Percentiles rank a stretch among this genome's conserved stretches.
These are phyloP conservation scores for Olyra latifolia DNA, from an alignment of 176 grass and related monocot genomes.

Conservation along the genomic window DNA sequence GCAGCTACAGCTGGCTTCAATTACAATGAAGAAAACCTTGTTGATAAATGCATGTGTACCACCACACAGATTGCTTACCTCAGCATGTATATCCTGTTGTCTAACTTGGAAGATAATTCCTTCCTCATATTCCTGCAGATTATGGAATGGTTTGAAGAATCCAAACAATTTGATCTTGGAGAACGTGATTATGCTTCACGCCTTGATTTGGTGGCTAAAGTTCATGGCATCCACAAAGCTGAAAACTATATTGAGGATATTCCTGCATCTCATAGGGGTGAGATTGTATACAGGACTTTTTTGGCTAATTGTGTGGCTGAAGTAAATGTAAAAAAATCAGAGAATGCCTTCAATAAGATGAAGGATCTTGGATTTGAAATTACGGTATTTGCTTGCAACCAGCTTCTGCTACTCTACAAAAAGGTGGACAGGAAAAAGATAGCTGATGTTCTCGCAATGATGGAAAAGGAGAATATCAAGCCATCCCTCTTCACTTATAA, in stretches of 20 bases:
- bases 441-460: slow-evolving; percentile 63
- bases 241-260: slow-evolving; percentile 61
- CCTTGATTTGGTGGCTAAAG: slow-evolving; percentile 66
- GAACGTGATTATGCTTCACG: slow-evolving; percentile 64
- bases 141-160: slow-evolving; percentile 59
- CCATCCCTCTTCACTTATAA: slow-evolving; percentile 71
- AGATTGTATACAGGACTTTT: slow-evolving; percentile 69
- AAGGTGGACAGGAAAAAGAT: slow-evolving; percentile 70
- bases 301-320: slow-evolving; percentile 57
- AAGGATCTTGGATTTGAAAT: slow-evolving; percentile 51
- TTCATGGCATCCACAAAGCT: slow-evolving; percentile 52
- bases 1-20: not conserved
- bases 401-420: slow-evolving; percentile 81
- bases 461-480: slow-evolving; percentile 75
- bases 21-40: slow-evolving; percentile 4
- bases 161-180: slow-evolving; percentile 46
- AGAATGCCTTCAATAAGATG: slow-evolving; percentile 72
- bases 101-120: slow-evolving; percentile 7
- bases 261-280: slow-evolving; percentile 57
- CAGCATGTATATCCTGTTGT: not conserved
- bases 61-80: not conserved
- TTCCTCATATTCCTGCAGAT: slow-evolving; percentile 45
- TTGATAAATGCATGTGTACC: not conserved
- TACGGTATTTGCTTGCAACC: slow-evolving; percentile 59
- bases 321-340: slow-evolving; percentile 57